These are phyloP conservation scores for Suhomyces canberraensis DNA, from an alignment of 805 yeast species.

Conservation along the genomic window DNA sequence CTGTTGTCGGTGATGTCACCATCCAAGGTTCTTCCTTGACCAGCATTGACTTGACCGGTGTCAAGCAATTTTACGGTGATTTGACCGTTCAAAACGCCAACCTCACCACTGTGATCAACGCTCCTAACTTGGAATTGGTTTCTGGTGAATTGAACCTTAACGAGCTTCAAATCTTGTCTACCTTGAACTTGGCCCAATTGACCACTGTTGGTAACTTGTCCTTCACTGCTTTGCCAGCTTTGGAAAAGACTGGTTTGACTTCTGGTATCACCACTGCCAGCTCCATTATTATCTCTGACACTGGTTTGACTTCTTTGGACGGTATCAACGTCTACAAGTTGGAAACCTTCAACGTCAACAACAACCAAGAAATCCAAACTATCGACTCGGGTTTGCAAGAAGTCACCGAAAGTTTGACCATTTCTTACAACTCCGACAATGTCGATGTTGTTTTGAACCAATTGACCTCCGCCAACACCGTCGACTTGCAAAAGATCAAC, in stretches of 20 bases:
- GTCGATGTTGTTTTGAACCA: slow-evolving; percentile 67
- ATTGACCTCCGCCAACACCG: slow-evolving; percentile 82
- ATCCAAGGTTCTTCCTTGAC: slow-evolving; percentile 60
- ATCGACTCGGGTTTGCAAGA: slow-evolving; percentile 69
- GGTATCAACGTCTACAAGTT: slow-evolving; percentile 56
- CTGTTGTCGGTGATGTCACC: slow-evolving; percentile 75
- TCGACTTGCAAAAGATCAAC: slow-evolving; percentile 77
- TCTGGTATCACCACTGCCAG: slow-evolving; percentile 71
- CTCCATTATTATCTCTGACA: slow-evolving; percentile 68
- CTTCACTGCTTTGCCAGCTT: slow-evolving; percentile 85
- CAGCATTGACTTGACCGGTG: slow-evolving; percentile 67
- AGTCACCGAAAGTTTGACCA: slow-evolving; percentile 70
- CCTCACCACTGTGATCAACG: slow-evolving; percentile 59
- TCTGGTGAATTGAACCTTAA: slow-evolving; percentile 65
- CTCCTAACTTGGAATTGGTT: slow-evolving; percentile 74
- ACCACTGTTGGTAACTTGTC: slow-evolving; percentile 76
- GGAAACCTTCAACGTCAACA: slow-evolving; percentile 74
- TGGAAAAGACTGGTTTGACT: slow-evolving; percentile 62
- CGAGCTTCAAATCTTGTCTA: slow-evolving; percentile 61
- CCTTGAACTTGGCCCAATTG: slow-evolving; percentile 74
- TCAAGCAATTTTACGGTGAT: slow-evolving; percentile 74
- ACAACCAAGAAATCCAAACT: slow-evolving; percentile 75
- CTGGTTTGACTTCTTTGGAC: slow-evolving; percentile 61
- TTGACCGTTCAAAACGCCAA: slow-evolving; percentile 66
- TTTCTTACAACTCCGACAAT: slow-evolving; percentile 81